Base-by-base conservation (phyloP, 106 monocot genomes). In the Xerophyta viscosa region DNA sequence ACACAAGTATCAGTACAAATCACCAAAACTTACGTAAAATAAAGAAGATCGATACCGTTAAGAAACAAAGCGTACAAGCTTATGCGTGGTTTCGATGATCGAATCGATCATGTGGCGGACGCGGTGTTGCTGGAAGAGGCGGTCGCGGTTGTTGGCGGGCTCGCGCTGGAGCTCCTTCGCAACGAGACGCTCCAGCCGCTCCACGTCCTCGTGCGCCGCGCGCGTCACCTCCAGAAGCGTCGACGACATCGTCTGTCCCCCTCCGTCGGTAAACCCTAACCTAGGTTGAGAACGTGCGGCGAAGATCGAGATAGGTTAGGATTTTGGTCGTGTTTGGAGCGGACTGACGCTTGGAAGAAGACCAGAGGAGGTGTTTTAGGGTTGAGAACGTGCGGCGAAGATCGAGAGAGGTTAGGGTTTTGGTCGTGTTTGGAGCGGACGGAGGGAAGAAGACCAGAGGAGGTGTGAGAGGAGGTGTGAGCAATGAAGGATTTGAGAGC, bases 91-190 rank as follows among this genome's bases (percentile, higher is more conserved):
- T 37, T 43, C 30, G 56, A 76, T 69, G 57, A 86, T 39, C 17
- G 71, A 56, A 33, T 89, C 89, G 56, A 98, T 71, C 85, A 98
- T 82, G 70, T 59, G 48, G 37, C 82, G 79, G 56, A 98, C 96
- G 55, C 96, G 96, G 66, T 89, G 96, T 60, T 60, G 76, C 79
- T 98, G 96, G 60, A 71, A 69, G 48, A 98, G 85, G 24, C 85
- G 89, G 22, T 98, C 96, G 24, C 82, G 78, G 56, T 63, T 63
- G 58, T 86, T 82, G 22, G 73, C 56, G 46, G 89, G 81, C 59
- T 98, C 89, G 48, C 85, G 73, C 82, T 89, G 96, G 50, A 98
- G 81, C 73, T 98, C 96, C 60, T 67, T 75, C 61, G 72, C 96
- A 25, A 79, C 49, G 19, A 89, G 68, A 24, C 96, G 75, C 82